Conservation (phyloP, 2,329 filamentous ascomycete genomes). For the Emmonsiellopsis sp. region DNA sequence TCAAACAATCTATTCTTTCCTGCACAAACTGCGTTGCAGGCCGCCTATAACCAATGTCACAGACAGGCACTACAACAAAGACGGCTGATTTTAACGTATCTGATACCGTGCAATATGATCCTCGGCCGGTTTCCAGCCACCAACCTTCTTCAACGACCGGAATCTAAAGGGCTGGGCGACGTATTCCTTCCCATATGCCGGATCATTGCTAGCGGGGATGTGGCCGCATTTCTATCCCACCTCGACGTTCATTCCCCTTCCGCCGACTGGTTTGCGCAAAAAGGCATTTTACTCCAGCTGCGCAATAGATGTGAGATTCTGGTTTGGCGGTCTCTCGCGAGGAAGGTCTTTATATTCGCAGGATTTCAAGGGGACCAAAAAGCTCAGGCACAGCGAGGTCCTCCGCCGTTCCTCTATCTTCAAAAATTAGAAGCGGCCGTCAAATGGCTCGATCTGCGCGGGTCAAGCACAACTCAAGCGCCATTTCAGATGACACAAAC, state of each 20-base stretch:
- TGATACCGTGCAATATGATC: constrained; percentile 74
- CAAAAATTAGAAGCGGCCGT: constrained; percentile 57
- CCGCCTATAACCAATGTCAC: constrained; percentile 70
- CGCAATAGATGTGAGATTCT: constrained; percentile 69
- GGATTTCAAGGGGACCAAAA: constrained; percentile 55
- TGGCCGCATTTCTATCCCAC: constrained; percentile 62
- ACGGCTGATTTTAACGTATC: constrained; percentile 69
- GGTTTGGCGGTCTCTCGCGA: constrained; percentile 73
- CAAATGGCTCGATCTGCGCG: constrained; percentile 49
- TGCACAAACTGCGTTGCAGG: constrained; percentile 64
- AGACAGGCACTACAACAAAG: constrained; percentile 55
- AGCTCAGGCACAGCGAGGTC: constrained; percentile 35
- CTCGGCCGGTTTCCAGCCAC: constrained; percentile 72
- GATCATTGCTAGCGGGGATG: constrained; percentile 65
- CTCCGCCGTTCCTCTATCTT: constrained; percentile 67
- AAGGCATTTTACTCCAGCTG: constrained; percentile 66
- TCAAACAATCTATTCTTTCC: constrained; percentile 74
- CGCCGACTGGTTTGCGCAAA: constrained; percentile 65
- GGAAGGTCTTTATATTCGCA: constrained; percentile 67
- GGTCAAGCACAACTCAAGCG: not conserved
- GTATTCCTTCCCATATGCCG: constrained; percentile 65
- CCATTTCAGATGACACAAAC: not conserved
- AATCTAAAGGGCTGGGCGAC: constrained; percentile 55
- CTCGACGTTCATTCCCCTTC: constrained; percentile 47
- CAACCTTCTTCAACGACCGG: constrained; percentile 58